phyloP scores from a whole-genome alignment of 192 early-diverging fungal species.

The Irineochytrium annulatum region DNA sequence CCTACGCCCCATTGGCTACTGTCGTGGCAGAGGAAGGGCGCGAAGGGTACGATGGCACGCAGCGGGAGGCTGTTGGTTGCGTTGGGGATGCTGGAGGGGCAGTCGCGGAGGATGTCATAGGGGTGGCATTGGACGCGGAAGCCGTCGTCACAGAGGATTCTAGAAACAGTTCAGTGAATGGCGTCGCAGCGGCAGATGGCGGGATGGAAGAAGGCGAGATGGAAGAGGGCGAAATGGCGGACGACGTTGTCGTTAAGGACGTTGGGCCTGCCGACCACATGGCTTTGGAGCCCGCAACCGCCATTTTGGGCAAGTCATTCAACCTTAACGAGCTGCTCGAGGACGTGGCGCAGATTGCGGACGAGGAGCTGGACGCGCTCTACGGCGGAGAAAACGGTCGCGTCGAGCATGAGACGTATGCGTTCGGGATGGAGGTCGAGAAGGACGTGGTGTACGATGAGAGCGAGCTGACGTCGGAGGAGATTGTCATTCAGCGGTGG shows the following conservation, averaged over 20 bases:
- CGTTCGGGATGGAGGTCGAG: conserved; percentile 22
- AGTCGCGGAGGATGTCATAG: neutral
- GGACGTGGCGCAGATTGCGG: neutral
- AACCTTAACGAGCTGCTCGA: conserved; percentile 8
- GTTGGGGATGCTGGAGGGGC: neutral
- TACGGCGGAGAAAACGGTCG: neutral
- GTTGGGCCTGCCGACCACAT: neutral
- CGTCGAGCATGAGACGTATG: neutral
- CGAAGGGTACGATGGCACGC: neutral
- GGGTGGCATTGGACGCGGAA: neutral
- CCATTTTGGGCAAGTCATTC: neutral
- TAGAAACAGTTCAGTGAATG: neutral
- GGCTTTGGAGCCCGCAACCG: neutral
- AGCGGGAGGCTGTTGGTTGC: neutral
- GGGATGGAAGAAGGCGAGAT: neutral
- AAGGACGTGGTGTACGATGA: conserved; percentile 22
- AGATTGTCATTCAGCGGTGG: conserved; percentile 21
- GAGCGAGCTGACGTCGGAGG: conserved; percentile 20
- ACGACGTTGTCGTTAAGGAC: neutral
- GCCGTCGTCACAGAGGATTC: neutral
- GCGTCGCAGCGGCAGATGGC: neutral
- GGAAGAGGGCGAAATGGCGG: neutral
- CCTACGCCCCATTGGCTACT: neutral
- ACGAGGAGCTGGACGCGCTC: neutral
- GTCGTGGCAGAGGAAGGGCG: neutral